Evolutionary conservation across 2,329 filamentous ascomycete species (phyloP).

Genomic region (Pseudogymnoascus sp.): DNA sequence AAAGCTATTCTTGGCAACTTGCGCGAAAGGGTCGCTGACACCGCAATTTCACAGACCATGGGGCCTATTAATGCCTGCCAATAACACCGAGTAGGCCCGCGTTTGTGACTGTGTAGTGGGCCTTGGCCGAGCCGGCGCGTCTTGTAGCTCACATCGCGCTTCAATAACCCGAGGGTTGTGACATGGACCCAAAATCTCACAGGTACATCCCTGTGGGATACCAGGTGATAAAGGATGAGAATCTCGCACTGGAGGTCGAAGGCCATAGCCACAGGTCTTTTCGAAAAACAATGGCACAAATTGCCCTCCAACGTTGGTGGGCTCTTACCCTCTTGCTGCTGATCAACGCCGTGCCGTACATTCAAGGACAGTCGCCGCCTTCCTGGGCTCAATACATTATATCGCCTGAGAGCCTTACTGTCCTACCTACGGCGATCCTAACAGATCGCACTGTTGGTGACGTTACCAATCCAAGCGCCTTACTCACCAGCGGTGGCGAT

Average conservation of each 20-base stretch:
- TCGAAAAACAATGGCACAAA: not conserved
- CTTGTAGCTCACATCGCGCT: not conserved
- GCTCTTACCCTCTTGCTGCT: not conserved
- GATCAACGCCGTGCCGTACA: not conserved
- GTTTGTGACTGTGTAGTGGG: not conserved
- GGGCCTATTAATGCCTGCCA: not conserved
- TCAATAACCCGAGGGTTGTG: not conserved
- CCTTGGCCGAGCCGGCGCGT: not conserved
- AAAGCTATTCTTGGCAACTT: not conserved
- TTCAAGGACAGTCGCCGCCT: constrained; percentile 9
- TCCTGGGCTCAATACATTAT: constrained; percentile 37
- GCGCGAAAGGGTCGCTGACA: not conserved
- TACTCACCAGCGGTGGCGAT: constrained; percentile 26
- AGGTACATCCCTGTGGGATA: not conserved
- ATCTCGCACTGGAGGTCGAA: not conserved
- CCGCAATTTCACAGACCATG: not conserved
- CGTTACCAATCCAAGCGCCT: constrained; percentile 33
- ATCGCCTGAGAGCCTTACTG: constrained; percentile 28
- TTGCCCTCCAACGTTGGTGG: not conserved
- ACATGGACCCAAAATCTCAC: not conserved
- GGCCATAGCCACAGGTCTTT: not conserved
- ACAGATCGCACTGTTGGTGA: constrained; percentile 31
- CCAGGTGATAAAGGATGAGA: not conserved
- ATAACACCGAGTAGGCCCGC: not conserved
- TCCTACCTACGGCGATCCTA: constrained; percentile 31